Conservation (phyloP, 495 filamentous ascomycete species). For the Penicilliopsis zonata region DNA sequence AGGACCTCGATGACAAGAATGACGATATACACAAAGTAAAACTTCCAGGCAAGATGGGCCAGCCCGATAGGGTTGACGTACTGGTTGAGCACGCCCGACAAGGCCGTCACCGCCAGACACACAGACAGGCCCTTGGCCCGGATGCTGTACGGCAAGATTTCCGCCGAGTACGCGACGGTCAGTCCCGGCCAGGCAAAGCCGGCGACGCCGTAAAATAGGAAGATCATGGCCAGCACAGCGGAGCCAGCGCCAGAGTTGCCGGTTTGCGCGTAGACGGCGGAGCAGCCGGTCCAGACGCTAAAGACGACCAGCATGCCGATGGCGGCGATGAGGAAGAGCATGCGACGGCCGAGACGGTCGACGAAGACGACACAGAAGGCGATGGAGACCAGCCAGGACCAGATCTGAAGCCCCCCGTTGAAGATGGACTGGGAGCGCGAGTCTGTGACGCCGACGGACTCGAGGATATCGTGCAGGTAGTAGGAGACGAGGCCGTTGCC, state of each 20-base stretch:
- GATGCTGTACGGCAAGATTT: slow-evolving; percentile 52
- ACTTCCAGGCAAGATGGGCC: slow-evolving; percentile 40
- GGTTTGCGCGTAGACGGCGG: not conserved
- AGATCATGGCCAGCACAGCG: slow-evolving; percentile 7
- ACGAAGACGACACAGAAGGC: slow-evolving; percentile 41
- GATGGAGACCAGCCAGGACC: slow-evolving; percentile 40
- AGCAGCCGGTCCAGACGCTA: slow-evolving; percentile 36
- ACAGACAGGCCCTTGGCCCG: slow-evolving; percentile 56
- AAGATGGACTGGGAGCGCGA: slow-evolving; percentile 37
- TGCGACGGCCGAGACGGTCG: slow-evolving; percentile 40
- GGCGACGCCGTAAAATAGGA: slow-evolving; percentile 53
- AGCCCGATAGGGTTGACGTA: slow-evolving; percentile 43
- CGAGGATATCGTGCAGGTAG: slow-evolving; percentile 22
- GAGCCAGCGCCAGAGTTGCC: not conserved
- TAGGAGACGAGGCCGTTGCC: slow-evolving; percentile 52
- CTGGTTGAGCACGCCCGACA: slow-evolving; percentile 30
- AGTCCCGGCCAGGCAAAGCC: slow-evolving; percentile 48
- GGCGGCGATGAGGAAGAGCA: slow-evolving; percentile 37
- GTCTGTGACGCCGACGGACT: slow-evolving; percentile 37
- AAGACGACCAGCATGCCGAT: slow-evolving; percentile 19
- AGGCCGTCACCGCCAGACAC: slow-evolving; percentile 46
- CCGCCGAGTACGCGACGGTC: slow-evolving; percentile 47
- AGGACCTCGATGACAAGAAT: slow-evolving; percentile 30
- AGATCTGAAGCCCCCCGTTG: slow-evolving; percentile 49
- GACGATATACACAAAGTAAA: slow-evolving; percentile 45